These are phyloP conservation scores for Coelastrella sp. DNA, from an alignment of 139 green algal species.

Conservation along the genomic window DNA sequence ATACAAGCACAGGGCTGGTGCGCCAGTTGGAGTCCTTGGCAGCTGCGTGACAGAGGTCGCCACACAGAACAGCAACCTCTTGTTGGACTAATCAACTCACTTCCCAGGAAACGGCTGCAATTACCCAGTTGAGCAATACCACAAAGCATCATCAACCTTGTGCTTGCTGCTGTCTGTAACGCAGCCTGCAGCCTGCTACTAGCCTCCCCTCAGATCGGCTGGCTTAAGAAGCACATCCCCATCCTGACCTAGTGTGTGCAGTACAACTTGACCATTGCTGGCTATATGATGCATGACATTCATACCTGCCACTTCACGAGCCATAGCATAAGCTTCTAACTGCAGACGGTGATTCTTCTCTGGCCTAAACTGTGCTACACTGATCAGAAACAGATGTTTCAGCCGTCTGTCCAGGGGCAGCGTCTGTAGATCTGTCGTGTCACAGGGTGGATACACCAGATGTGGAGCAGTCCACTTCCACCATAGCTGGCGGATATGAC, in stretches of 20 bases:
- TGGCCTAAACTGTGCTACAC: conserved; percentile 93
- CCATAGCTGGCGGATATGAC: conserved; percentile 90
- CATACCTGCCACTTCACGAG: conserved; percentile 38
- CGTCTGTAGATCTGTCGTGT: conserved; percentile 78
- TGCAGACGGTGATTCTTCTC: conserved; percentile 93
- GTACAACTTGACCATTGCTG: not conserved
- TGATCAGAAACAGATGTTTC: conserved; percentile 86
- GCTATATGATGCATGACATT: not conserved
- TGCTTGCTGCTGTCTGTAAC: too few relatives aligned
- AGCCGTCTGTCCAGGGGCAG: conserved; percentile 86
- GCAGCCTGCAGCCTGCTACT: too few relatives aligned
- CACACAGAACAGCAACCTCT: not conserved
- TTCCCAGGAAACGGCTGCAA: not conserved
- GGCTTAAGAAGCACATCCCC: not conserved
- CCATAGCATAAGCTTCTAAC: conserved; percentile 69
- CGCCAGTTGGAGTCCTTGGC: conserved; percentile 41
- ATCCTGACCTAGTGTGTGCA: not conserved
- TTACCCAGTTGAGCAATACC: not conserved
- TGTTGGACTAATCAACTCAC: not conserved
- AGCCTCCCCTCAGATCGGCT: too few relatives aligned
- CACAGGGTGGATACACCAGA: conserved; percentile 90
- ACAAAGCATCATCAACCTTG: too few relatives aligned
- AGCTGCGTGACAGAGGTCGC: not conserved
- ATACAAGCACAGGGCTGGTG: conserved; percentile 60
- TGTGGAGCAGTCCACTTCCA: conserved; percentile 52